Evolutionary conservation across 192 early-diverging fungal genomes (phyloP).

Genomic region (Phlyctochytrium planicorne): DNA sequence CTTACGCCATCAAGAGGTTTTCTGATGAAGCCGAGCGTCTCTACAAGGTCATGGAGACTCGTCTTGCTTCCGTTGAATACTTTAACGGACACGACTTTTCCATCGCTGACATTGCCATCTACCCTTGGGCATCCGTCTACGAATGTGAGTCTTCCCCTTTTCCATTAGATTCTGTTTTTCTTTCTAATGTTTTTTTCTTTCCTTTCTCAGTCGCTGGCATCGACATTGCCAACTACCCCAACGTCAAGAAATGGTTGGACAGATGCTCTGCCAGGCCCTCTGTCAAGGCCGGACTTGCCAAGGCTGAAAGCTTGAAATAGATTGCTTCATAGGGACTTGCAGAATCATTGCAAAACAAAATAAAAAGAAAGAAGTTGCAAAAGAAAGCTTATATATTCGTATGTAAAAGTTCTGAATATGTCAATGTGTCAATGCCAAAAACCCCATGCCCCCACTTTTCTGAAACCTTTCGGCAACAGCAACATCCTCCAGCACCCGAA

Average conservation of each 20-base stretch:
- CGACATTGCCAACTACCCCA: conserved; percentile 1
- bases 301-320: too few relatives aligned
- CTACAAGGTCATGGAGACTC: conserved; percentile 36
- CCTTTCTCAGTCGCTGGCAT: neutral
- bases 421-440: too few relatives aligned
- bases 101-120: conserved; percentile 55
- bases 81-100: conserved; percentile 37
- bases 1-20: conserved; percentile 55
- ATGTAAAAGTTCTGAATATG: too few relatives aligned
- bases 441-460: too few relatives aligned
- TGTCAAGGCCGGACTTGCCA: neutral
- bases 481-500: too few relatives aligned
- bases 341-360: too few relatives aligned
- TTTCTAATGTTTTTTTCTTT: neutral
- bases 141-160: conserved; percentile 5
- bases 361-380: too few relatives aligned
- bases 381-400: too few relatives aligned
- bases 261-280: neutral
- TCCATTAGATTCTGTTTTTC: neutral
- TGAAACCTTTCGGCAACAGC: too few relatives aligned
- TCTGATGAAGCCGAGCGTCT: conserved; percentile 50
- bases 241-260: conserved; percentile 8
- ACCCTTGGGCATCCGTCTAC: conserved; percentile 37
- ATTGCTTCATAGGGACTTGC: too few relatives aligned
- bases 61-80: conserved; percentile 13